A percentile compares a stretch with the other conserved stretches of the same genome.
Conservation (phyloP, 73 alveolate species). For the Paramecium pentaurelia region DNA sequence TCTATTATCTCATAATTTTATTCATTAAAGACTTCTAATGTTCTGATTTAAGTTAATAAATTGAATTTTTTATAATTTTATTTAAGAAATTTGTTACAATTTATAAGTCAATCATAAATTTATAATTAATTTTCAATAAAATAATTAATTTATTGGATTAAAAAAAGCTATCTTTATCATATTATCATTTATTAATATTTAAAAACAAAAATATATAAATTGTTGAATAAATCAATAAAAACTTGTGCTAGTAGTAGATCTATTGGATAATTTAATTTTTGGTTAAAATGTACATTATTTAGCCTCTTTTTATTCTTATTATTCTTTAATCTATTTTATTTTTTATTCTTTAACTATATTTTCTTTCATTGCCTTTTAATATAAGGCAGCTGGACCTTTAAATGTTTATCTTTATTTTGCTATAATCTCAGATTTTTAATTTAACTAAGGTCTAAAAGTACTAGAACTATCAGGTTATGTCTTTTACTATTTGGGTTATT, state of each 20-base stretch:
- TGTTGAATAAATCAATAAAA: background rate
- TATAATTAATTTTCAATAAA: too few species aligned
- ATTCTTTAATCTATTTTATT: background rate
- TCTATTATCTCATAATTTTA: background rate
- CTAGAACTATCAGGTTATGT: background rate
- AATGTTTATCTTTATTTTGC: background rate
- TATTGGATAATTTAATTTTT: background rate
- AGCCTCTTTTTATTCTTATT: background rate
- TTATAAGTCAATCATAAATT: too few species aligned
- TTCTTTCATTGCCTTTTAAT: background rate
- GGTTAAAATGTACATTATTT: conserved; percentile 16
- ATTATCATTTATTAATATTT: background rate
- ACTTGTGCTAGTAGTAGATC: background rate
- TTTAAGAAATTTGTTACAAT: too few species aligned
- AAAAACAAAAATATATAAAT: background rate
- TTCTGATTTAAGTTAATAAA: too few species aligned
- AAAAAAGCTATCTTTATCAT: background rate
- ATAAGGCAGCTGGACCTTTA: background rate
- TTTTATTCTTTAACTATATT: background rate
- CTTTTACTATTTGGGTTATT: background rate
- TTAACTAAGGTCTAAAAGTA: background rate
- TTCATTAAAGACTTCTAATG: background rate
- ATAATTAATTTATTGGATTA: too few species aligned
- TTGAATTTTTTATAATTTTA: too few species aligned
- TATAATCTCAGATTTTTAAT: background rate